These are phyloP conservation scores for Citrus maxima DNA, from an alignment of 345 rosid species.

Conservation along the genomic window DNA sequence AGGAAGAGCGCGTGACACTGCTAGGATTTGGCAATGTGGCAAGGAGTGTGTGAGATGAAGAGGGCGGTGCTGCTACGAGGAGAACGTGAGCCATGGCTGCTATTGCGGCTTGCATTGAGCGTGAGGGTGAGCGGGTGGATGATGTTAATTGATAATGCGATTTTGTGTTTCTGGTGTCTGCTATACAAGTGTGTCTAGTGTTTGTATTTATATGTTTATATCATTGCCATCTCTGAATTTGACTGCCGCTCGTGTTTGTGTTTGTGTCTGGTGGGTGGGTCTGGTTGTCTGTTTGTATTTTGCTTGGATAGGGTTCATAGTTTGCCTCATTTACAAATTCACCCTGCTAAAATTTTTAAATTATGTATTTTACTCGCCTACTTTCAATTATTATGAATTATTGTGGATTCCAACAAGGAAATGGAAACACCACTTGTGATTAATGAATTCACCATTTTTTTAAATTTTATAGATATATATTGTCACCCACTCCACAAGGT, in stretches of 20 bases:
- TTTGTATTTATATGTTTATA: neutral
- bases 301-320: neutral
- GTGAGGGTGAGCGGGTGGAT: neutral
- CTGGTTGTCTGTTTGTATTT: neutral
- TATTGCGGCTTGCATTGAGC: conserved; percentile 28
- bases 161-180: conserved; percentile 8
- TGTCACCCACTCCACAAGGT: no score
- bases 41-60: conserved; percentile 39
- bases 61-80: no score
- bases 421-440: no score
- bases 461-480: no score
- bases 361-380: no score
- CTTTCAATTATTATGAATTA: no score
- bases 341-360: neutral
- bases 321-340: neutral
- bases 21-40: neutral
- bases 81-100: conserved; percentile 48
- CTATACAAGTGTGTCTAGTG: neutral
- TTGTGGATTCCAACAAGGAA: no score
- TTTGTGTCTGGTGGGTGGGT: neutral
- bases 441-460: no score
- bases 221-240: neutral
- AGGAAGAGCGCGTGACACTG: conserved; percentile 19
- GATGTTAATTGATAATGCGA: conserved; percentile 20
- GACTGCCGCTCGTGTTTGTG: neutral